phyloP scores from a whole-genome alignment of 495 filamentous ascomycete species.

The Hypoxylon cercidicola region DNA sequence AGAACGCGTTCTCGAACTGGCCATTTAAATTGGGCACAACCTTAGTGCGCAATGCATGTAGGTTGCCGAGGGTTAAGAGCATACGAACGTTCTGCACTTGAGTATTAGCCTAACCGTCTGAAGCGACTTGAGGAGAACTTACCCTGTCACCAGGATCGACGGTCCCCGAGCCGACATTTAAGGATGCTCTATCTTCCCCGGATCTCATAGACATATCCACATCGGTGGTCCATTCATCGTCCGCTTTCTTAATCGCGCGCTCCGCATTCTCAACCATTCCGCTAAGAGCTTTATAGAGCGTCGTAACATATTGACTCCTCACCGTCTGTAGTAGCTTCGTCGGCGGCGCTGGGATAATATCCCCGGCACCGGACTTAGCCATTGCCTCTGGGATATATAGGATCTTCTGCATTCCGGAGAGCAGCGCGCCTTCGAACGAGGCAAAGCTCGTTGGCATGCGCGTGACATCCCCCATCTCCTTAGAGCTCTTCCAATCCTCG shows the following conservation, averaged over 20 bases:
- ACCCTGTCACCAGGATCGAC: slow-evolving; percentile 77
- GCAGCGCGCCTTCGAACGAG: slow-evolving; percentile 78
- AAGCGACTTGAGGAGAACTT: slow-evolving; percentile 47
- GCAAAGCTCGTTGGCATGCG: slow-evolving; percentile 87
- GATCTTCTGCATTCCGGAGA: slow-evolving; percentile 90
- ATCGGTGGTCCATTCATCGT: slow-evolving; percentile 68
- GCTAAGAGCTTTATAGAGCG: slow-evolving; percentile 89
- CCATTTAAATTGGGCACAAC: slow-evolving; percentile 83
- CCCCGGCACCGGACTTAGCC: slow-evolving; percentile 69
- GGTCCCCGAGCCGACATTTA: slow-evolving; percentile 58
- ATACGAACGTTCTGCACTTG: slow-evolving; percentile 82
- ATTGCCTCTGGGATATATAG: slow-evolving; percentile 89
- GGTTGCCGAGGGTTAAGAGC: slow-evolving; percentile 90
- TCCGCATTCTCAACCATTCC: slow-evolving; percentile 97
- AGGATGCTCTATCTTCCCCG: slow-evolving; percentile 36
- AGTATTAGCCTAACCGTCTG: slow-evolving; percentile 37
- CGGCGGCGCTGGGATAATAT: slow-evolving; percentile 84
- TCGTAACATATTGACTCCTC: slow-evolving; percentile 85
- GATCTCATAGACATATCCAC: slow-evolving; percentile 43
- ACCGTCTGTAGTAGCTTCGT: slow-evolving; percentile 87
- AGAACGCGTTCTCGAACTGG: slow-evolving; percentile 90
- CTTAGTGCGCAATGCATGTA: slow-evolving; percentile 79
- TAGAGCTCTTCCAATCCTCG: slow-evolving; percentile 88
- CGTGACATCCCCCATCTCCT: slow-evolving; percentile 83
- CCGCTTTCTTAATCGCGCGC: slow-evolving; percentile 66